Base-by-base conservation (phyloP, 2,329 filamentous ascomycete species). In the Incumbomyces lentus region DNA sequence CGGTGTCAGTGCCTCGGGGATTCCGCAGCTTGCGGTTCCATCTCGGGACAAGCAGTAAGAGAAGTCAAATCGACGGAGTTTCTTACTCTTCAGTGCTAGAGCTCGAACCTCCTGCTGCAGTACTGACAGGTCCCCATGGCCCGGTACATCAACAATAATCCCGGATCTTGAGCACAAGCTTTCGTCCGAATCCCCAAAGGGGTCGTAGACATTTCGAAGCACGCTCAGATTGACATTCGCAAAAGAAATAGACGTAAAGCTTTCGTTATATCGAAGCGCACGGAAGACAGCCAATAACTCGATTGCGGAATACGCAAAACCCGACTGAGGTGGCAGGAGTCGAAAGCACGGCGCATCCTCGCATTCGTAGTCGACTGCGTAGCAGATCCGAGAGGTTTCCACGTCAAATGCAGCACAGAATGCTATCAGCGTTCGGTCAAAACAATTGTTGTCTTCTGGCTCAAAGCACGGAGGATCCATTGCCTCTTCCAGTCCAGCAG, bases 281-380 rank as follows among this genome's bases (percentile, higher is more conserved):
- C 81, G 72, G 69, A 84, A 74, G n/a, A 86, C 73, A 3, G 82
- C 79, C 26, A 86, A 69, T n/a, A 85, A 64, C 58, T 85, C 82
- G 18, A 79, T 60, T 3, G 71, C 67, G 2, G 68, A 72, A 57
- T 86, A 86, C 38, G 69, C 65, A 8, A 58, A 49, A 1, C 69
- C 63, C 40, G 70, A 69, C 16, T 71, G 69, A 2, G 81, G 78
- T 16, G 71, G 73, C 6, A 82, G 67, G 7, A 86, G 69, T 51
- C 74, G 72, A 58, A 86, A 86, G 31, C 76, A 75, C 4, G 82
- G 82, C 26, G 73, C 75, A 64, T 86, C 81, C 59, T 85, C 81
- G 51, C 74, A 76, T 47, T 75, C 64, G 54, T 74, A 70, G 55
- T 79, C 72, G 47, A 82, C 73, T 5, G 71, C 71, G 56, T 83